These are phyloP conservation scores for Citrus inodora DNA, from an alignment of 345 rosid species.

Conservation along the genomic window DNA sequence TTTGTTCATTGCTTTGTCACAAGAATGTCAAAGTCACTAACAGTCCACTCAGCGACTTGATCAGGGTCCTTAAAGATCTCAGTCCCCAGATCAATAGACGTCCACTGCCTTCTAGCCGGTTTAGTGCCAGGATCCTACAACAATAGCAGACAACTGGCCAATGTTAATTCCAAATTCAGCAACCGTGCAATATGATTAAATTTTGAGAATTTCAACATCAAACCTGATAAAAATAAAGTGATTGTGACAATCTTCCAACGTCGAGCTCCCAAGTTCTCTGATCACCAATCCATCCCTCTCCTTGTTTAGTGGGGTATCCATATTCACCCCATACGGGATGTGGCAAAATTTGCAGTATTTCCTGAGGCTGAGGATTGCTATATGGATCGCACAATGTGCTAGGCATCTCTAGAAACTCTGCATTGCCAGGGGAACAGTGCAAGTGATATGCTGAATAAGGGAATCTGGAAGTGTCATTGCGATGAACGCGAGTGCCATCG, in stretches of 20 bases:
- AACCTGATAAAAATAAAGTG: constrained; percentile 46
- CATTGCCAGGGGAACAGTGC: constrained; percentile 46
- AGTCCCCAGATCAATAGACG: constrained; percentile 47
- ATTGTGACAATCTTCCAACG: constrained; percentile 45
- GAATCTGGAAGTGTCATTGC: constrained; percentile 30
- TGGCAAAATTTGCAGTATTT: constrained; percentile 47
- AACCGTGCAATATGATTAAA: background rate
- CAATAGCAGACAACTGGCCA: background rate
- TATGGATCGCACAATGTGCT: constrained; percentile 40
- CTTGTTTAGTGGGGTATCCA: constrained; percentile 45
- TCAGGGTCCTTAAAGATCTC: constrained; percentile 40
- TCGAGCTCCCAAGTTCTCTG: constrained; percentile 50
- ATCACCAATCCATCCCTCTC: constrained; percentile 53
- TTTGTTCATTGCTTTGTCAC: constrained; percentile 22
- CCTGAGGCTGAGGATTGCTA: constrained; percentile 57
- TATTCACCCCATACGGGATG: constrained; percentile 46
- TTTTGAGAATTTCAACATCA: background rate
- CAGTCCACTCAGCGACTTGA: constrained; percentile 45
- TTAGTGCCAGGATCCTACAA: constrained; percentile 39
- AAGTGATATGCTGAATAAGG: constrained; percentile 46
- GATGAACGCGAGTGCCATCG: constrained; percentile 29
- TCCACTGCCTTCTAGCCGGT: constrained; percentile 42
- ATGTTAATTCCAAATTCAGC: background rate
- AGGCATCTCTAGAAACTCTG: constrained; percentile 34
- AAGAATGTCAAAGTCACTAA: constrained; percentile 38